Conservation (phyloP, 116 monocot genomes). For the Trichopus zeylanicus region DNA sequence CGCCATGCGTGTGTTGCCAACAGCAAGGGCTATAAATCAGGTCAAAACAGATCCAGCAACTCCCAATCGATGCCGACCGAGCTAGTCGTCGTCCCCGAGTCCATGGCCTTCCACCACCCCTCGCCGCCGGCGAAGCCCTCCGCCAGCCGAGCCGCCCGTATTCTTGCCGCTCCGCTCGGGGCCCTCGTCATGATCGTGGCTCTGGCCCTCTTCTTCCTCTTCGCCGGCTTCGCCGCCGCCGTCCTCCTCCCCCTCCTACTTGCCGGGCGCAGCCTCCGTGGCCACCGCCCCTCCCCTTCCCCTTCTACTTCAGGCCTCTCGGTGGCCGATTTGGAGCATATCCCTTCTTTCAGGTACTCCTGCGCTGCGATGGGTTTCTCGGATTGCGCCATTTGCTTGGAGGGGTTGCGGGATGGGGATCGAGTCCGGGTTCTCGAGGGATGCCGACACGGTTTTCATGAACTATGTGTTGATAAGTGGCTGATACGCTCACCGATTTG, state of each 20-base stretch:
- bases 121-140: neutral
- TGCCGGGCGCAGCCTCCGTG: conserved; percentile 39
- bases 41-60: neutral
- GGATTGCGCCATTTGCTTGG: conserved; percentile 76
- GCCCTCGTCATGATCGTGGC: conserved; percentile 47
- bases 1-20: too few relatives aligned
- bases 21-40: too few relatives aligned
- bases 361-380: conserved; percentile 2
- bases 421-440: conserved; percentile 38
- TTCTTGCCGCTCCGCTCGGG: conserved; percentile 47
- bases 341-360: conserved; percentile 27
- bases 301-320: conserved; percentile 22
- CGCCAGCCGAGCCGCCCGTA: conserved; percentile 21
- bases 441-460: conserved; percentile 67
- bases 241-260: conserved; percentile 36
- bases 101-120: neutral
- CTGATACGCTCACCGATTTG: conserved; percentile 40
- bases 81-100: neutral
- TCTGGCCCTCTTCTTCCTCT: conserved; percentile 74
- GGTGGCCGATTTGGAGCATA: conserved; percentile 22
- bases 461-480: conserved; percentile 70
- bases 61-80: neutral
- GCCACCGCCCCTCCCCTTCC: neutral
- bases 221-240: conserved; percentile 59
- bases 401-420: conserved; percentile 48